Conservation (phyloP, 2,329 filamentous ascomycete genomes). For the Pseudogymnoascus sp. region DNA sequence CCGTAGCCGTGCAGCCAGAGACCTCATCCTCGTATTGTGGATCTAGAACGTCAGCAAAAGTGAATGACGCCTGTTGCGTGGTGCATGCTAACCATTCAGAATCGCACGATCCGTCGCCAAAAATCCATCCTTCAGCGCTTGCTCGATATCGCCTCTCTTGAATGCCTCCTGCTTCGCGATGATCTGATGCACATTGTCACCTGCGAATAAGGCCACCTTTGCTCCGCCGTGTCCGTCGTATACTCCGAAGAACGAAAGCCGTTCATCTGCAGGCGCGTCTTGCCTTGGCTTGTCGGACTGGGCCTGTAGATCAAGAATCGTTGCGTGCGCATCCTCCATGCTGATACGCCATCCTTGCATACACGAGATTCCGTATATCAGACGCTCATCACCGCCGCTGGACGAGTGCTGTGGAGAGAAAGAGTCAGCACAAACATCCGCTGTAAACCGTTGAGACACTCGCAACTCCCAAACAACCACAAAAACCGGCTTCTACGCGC, state of each 20-base stretch:
- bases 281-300: constrained; percentile 41
- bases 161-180: constrained; percentile 92
- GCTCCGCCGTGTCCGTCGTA: constrained; percentile 97
- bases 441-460: not conserved
- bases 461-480: not conserved
- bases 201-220: constrained; percentile 88
- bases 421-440: constrained; percentile 12
- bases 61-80: constrained; percentile 1
- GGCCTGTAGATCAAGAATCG: constrained; percentile 76
- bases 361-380: constrained; percentile 88
- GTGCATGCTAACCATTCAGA: constrained; percentile 63
- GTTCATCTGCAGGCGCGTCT: constrained; percentile 55
- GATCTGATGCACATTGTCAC: constrained; percentile 89
- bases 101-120: constrained; percentile 93
- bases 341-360: constrained; percentile 99
- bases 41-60: constrained; percentile 49
- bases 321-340: constrained; percentile 96
- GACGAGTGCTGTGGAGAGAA: constrained; percentile 61
- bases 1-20: constrained; percentile 93
- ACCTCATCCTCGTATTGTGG: constrained; percentile 96
- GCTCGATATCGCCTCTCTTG: constrained; percentile 82
- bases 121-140: constrained; percentile 95
- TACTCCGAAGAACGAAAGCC: constrained; percentile 92
- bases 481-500: not conserved
- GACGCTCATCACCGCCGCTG: constrained; percentile 83